Evolutionary conservation across 2,329 filamentous ascomycete species (phyloP), one percentile per base, ranked within the genome.

Genomic region (Stachybotrys chlorohalonatus): DNA sequence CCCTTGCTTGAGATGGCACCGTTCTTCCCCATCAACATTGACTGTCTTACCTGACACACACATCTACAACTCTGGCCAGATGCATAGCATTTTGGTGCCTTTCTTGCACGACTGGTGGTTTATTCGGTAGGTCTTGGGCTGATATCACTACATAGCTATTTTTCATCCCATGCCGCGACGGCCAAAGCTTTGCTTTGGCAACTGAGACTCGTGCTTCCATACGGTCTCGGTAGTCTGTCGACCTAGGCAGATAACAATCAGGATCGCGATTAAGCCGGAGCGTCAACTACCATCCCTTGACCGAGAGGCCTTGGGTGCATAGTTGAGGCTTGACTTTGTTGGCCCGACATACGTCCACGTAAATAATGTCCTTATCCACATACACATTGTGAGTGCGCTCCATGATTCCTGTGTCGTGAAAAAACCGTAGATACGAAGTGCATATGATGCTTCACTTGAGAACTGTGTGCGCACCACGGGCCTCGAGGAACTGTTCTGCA

Each of bases 181-280:
- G 75, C 77, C 74, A 67, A 73, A 74, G 72, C 62, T 63, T 64
- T 66, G 74, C 75, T 74, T 24, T 77, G 77, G 82, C 80, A 81
- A 85, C 83, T 83, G 82, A 82, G 79, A 76, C 65, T 70, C 68
- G 71, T 77, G 72, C 70, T 73, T 67, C 79, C 72, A 80, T 90
- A 85, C 86, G 79, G 77, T 82, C 81, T 90, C 89, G 88, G 90
- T 94, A 87, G 78, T 79, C 80, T 80, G 85, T 87, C 83, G 79
- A 74, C 72, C 61, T 57, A 81, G 89, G 90, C 91, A 87, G 78
- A 95, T 82, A 95, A 72, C 70, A 82, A 71, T 56, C 59, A 57
- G 60, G 87, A 90, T 90, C 89, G 86, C 90, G 87, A 95, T 94
- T 96, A 96, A 96, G 92, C 92, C 91, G 92, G 92, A 95, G 91